Base-by-base conservation (phyloP, 2,329 filamentous ascomycete species). In the Albifimbria verrucaria region DNA sequence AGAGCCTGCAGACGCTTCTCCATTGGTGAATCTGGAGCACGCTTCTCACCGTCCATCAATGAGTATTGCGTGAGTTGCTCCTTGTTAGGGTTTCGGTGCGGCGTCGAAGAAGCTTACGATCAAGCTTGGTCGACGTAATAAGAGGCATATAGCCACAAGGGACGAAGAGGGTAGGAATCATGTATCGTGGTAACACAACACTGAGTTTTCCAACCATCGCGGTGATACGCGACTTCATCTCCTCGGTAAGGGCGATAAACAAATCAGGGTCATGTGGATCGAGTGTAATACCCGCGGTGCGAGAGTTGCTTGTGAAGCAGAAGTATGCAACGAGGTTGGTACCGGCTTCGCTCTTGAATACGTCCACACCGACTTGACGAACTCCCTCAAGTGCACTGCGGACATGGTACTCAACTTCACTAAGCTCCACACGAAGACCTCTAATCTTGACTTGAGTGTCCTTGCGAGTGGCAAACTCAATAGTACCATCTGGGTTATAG, bases 371-470 rank as follows among this genome's bases (percentile, higher is more conserved):
- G 4, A 47, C 44, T 23, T 47, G 44, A 26, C 44, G 44, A 17
- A 17, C 12, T 15, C 12, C 23, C 21, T 47, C 15, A 11, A 47
- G 20, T 4, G 23, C 22, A 12, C 20, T n/a, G n/a, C 23, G 20
- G 15, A 47, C 11, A 25, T 47, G 44, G 25, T 47, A 25, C 22
- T 60, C 59, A 3, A 53, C 49, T n/a, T 61, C 59, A 1, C 49
- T 55, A 0, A 78, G 67, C 62, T 78, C 83, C 50, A 80, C 69
- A 48, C 79, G 62, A 43, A 75, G 81, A 36, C 44, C 44, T 17
- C 44, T 10, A 4, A 47, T 25, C 15, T 47, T 47, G 11, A 47
- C 25, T 23, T 47, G 44, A 10, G 21, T 47, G 23, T 47, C 44
- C 44, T 47, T 47, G 12, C 44, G 22, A n/a, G 11, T 28, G 11